These are phyloP conservation scores for Mycena venus DNA, from an alignment of 768 basidiomycete genomes.

Conservation along the genomic window DNA sequence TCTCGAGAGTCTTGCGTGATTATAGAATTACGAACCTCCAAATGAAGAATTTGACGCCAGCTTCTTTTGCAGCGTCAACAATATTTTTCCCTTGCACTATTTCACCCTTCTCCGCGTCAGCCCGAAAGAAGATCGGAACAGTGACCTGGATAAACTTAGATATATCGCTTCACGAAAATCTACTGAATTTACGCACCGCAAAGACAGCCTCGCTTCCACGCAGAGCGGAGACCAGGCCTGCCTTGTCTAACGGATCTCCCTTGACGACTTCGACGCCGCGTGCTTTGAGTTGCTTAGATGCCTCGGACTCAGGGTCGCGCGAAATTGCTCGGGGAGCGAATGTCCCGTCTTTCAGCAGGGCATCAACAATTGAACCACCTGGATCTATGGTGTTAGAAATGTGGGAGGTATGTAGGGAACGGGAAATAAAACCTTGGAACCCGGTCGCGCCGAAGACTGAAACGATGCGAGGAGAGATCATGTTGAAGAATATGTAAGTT, in stretches of 20 bases:
- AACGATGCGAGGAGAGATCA: too few relatives aligned
- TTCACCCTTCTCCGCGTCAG: not conserved
- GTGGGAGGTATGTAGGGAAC: too few relatives aligned
- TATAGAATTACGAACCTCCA: not conserved
- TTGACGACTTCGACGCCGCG: too few relatives aligned
- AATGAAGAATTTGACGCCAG: conserved; percentile 8
- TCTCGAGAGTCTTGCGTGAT: not conserved
- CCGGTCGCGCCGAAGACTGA: too few relatives aligned
- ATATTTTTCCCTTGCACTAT: not conserved
- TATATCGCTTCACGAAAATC: not conserved
- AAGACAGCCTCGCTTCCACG: conserved; percentile 11
- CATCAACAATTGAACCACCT: not conserved
- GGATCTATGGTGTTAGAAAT: too few relatives aligned
- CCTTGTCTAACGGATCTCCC: conserved; percentile 8
- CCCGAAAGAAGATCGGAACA: not conserved
- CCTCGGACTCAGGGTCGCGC: too few relatives aligned
- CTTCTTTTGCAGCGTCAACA: not conserved
- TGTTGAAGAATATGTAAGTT: too few relatives aligned
- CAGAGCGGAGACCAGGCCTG: not conserved
- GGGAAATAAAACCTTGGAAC: too few relatives aligned
- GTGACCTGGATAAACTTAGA: not conserved
- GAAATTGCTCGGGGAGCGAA: conserved; percentile 9
- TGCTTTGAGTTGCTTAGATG: too few relatives aligned
- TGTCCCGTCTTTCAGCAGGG: conserved; percentile 4
- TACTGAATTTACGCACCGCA: not conserved